phyloP scores from a whole-genome alignment of 75 land plant genomes.

The Chamaecyparis obtusa region DNA sequence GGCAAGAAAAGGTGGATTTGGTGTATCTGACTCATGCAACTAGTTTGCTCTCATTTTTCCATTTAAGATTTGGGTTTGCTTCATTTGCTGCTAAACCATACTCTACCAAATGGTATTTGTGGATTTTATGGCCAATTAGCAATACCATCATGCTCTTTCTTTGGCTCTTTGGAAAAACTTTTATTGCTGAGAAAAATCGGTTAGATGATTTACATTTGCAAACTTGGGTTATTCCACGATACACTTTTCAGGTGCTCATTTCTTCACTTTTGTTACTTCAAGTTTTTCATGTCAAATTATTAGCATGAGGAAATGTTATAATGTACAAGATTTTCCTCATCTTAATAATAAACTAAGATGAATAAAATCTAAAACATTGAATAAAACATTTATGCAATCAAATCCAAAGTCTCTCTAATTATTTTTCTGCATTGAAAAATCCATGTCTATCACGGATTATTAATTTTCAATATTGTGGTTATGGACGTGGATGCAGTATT shows the following conservation, averaged over 20 bases:
- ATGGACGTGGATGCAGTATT: slow-evolving; percentile 38
- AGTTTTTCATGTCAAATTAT: no score
- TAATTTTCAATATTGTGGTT: background rate
- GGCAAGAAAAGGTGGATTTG: slow-evolving; percentile 43
- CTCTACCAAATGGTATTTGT: slow-evolving; percentile 47
- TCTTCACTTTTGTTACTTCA: no score
- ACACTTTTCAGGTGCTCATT: slow-evolving; percentile 44
- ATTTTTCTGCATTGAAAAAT: no score
- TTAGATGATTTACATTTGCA: slow-evolving; percentile 51
- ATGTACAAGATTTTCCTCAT: no score
- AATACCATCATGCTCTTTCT: slow-evolving; percentile 32
- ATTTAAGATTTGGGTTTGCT: slow-evolving; percentile 53
- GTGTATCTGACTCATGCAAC: slow-evolving; percentile 76
- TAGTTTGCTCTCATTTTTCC: slow-evolving; percentile 66
- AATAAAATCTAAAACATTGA: no score
- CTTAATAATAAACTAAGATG: no score
- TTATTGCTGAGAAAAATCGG: slow-evolving; percentile 48
- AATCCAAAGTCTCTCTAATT: no score
- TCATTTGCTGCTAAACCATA: slow-evolving; percentile 60
- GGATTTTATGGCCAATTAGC: slow-evolving; percentile 59
- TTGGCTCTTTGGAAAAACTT: slow-evolving; percentile 38
- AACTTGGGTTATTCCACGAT: slow-evolving; percentile 76
- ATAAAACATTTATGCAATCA: no score
- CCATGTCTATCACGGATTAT: background rate
- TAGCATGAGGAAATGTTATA: no score